phyloP scores from a whole-genome alignment of 1,139 yeast species.

The Geotrichum reessii region DNA sequence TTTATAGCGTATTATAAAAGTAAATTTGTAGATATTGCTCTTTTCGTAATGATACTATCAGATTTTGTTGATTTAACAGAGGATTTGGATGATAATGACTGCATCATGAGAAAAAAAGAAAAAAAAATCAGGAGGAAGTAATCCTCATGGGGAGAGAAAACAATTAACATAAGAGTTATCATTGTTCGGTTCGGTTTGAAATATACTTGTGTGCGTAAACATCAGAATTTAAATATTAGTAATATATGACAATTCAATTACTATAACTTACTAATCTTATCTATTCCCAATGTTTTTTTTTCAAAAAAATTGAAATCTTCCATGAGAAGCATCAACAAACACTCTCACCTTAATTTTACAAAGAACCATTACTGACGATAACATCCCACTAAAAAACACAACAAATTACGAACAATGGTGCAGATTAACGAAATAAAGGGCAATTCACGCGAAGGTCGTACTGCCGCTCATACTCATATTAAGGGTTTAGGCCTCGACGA shows the following conservation, averaged over 20 bases:
- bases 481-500: conserved; percentile 93
- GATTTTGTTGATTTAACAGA: neutral
- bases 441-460: conserved; percentile 59
- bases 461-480: conserved; percentile 97
- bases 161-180: neutral
- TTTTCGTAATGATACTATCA: neutral
- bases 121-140: neutral
- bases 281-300: neutral
- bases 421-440: conserved; percentile 80
- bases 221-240: neutral
- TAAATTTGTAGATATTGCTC: neutral
- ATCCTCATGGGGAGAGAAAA: neutral
- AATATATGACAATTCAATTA: neutral
- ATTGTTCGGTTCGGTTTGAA: neutral
- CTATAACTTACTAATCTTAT: neutral
- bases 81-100: neutral
- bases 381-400: neutral
- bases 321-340: neutral
- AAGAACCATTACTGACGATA: neutral
- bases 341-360: neutral
- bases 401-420: conserved; percentile 47
- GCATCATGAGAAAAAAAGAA: neutral
- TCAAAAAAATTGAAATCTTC: neutral
- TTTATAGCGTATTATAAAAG: neutral
- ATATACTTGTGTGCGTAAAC: neutral